Evolutionary conservation across 2,329 filamentous ascomycete genomes (phyloP).

Genomic region (Bipolaris sorokiniana): DNA sequence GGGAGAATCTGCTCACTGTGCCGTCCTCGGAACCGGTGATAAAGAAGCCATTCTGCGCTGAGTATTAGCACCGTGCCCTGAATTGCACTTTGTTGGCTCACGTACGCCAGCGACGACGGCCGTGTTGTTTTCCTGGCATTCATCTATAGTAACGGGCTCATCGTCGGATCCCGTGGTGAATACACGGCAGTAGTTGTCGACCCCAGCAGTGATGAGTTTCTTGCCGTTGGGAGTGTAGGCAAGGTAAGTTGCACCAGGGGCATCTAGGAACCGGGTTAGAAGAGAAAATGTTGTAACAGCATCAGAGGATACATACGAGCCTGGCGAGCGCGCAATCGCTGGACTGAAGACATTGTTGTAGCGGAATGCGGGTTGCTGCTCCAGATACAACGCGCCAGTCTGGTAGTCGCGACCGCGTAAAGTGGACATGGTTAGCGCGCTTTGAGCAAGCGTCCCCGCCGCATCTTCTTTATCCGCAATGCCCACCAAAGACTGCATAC

Average conservation of each 20-base stretch:
- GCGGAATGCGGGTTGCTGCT: slow-evolving; percentile 7
- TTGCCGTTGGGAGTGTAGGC: slow-evolving; percentile 88
- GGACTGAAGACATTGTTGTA: slow-evolving; percentile 19
- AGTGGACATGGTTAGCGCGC: slow-evolving; percentile 15
- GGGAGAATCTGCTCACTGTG: slow-evolving; percentile 91
- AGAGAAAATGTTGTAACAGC: not conserved
- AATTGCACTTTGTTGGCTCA: slow-evolving; percentile 4
- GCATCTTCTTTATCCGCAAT: not conserved
- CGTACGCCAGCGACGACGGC: slow-evolving; percentile 73
- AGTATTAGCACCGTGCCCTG: slow-evolving; percentile 23
- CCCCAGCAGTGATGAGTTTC: slow-evolving; percentile 87
- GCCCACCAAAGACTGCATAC: not conserved
- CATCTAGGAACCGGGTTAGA: slow-evolving; percentile 61
- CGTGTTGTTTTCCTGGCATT: slow-evolving; percentile 84
- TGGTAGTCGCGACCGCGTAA: slow-evolving; percentile 17
- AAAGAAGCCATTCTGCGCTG: slow-evolving; percentile 73
- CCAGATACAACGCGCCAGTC: slow-evolving; percentile 9
- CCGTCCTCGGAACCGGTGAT: slow-evolving; percentile 92
- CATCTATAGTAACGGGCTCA: slow-evolving; percentile 90
- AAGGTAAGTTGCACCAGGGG: slow-evolving; percentile 83
- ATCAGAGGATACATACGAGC: slow-evolving; percentile 34
- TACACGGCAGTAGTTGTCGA: slow-evolving; percentile 90
- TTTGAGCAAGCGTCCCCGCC: slow-evolving; percentile 11
- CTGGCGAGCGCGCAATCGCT: slow-evolving; percentile 39
- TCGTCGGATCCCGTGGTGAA: slow-evolving; percentile 92